Evolutionary conservation across 2,329 filamentous ascomycete species (phyloP).

Genomic region (Apiospora koreana): DNA sequence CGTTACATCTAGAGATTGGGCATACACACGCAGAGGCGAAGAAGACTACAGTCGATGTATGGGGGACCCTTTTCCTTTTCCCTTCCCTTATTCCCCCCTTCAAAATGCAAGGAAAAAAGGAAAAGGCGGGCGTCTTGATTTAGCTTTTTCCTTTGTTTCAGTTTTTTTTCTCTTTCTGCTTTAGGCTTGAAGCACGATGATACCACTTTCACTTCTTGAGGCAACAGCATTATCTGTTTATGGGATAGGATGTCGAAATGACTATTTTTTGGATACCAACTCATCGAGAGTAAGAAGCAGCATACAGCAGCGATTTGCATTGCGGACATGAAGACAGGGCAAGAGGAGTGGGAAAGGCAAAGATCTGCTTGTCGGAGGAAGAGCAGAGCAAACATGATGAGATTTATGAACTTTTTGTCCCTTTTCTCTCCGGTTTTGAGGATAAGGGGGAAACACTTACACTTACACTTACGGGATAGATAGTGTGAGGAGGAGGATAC

Average conservation of each 20-base stretch:
- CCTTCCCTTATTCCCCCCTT: neutral
- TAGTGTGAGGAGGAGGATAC: neutral
- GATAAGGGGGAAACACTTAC: neutral
- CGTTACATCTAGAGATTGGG: neutral
- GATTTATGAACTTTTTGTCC: neutral
- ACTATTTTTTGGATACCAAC: neutral
- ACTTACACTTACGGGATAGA: neutral
- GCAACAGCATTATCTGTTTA: conserved; percentile 2
- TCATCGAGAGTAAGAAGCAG: conserved; percentile 1
- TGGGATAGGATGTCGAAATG: neutral
- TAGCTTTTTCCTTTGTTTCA: neutral
- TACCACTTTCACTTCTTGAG: conserved; percentile 5
- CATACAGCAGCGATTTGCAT: neutral
- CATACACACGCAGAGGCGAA: neutral
- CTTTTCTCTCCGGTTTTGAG: neutral
- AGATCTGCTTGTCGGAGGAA: neutral
- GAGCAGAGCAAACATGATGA: neutral
- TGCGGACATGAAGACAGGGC: neutral
- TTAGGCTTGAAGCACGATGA: neutral
- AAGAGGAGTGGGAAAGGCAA: neutral
- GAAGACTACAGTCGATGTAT: neutral
- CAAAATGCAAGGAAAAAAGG: neutral
- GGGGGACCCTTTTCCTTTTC: neutral
- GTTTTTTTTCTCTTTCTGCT: neutral
- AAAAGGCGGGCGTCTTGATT: neutral